phyloP scores from a whole-genome alignment of 2,329 filamentous ascomycete species.

The Phialophora chinensis region DNA sequence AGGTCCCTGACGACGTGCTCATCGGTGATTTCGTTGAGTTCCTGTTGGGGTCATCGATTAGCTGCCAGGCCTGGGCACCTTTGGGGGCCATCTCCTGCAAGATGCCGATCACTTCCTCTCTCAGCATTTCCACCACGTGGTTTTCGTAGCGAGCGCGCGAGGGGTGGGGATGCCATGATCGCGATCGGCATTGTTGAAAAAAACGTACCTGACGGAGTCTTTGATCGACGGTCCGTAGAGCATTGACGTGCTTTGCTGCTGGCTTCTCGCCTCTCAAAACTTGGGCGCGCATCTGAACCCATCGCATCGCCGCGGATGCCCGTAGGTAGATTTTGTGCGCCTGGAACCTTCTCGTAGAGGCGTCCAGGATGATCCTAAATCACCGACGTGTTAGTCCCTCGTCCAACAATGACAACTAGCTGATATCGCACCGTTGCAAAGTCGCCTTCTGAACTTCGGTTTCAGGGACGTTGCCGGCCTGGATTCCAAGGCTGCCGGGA shows the following conservation, averaged over 20 bases:
- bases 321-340: slow-evolving; percentile 67
- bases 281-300: slow-evolving; percentile 61
- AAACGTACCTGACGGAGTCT: slow-evolving; percentile 56
- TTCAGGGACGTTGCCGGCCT: slow-evolving; percentile 45
- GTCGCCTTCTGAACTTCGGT: slow-evolving; percentile 63
- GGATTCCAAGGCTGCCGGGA: slow-evolving; percentile 47
- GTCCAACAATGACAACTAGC: not conserved
- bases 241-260: slow-evolving; percentile 53
- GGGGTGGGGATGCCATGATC: slow-evolving; percentile 22
- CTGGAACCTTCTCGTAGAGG: slow-evolving; percentile 64
- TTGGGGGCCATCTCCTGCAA: not conserved
- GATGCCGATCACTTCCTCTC: slow-evolving; percentile 35
- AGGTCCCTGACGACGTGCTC: slow-evolving; percentile 62
- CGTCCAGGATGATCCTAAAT: slow-evolving; percentile 64
- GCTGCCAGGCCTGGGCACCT: not conserved
- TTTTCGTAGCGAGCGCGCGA: slow-evolving; percentile 4
- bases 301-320: slow-evolving; percentile 63
- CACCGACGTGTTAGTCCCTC: slow-evolving; percentile 35
- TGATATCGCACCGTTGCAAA: slow-evolving; percentile 57
- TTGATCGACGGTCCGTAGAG: slow-evolving; percentile 56
- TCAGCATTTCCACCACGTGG: slow-evolving; percentile 27
- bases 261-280: slow-evolving; percentile 59
- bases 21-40: slow-evolving; percentile 63
- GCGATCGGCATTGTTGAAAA: slow-evolving; percentile 1
- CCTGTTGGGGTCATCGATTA: slow-evolving; percentile 49